Evolutionary conservation across 1,284 basidiomycete genomes (phyloP).

Genomic region (Ganoderma sinense): DNA sequence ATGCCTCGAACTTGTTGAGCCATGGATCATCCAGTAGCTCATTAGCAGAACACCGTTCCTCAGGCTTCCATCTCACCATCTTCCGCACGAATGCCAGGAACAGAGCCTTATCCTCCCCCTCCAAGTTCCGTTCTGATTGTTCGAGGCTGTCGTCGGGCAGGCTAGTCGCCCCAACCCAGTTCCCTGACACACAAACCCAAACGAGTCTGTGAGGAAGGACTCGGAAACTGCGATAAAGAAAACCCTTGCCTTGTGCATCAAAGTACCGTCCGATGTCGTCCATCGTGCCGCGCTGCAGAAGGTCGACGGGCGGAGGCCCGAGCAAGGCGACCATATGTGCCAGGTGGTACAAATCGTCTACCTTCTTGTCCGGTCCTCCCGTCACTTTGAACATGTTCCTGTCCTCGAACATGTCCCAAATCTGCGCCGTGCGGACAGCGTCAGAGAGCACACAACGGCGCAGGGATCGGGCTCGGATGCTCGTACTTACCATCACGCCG

Average conservation of each 20-base stretch:
- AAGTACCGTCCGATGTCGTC: constrained; percentile 24
- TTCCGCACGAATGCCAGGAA: constrained; percentile 18
- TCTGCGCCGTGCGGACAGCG: too few relatives aligned
- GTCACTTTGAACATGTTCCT: constrained; percentile 30
- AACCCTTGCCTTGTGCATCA: constrained; percentile 22
- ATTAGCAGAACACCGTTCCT: constrained; percentile 7
- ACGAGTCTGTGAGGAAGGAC: background rate
- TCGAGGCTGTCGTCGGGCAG: constrained; percentile 23
- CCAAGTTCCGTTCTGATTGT: constrained; percentile 16
- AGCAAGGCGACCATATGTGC: constrained; percentile 38
- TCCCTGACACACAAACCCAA: constrained; percentile 6
- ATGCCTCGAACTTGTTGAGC: background rate
- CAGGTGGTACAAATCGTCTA: constrained; percentile 28
- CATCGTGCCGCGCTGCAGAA: constrained; percentile 23
- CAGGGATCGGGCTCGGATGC: background rate
- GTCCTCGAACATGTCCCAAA: constrained; percentile 33
- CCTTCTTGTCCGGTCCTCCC: constrained; percentile 21
- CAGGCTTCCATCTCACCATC: constrained; percentile 22
- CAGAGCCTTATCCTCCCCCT: constrained; percentile 22
- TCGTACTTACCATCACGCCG: constrained; percentile 32
- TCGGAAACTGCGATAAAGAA: background rate
- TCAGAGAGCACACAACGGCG: background rate
- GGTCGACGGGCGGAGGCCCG: constrained; percentile 31
- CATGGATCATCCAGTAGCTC: constrained; percentile 11
- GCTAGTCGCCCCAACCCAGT: constrained; percentile 17